Evolutionary conservation across 139 green algal species (phyloP), one percentile per base, ranked within the genome.

Genomic region (Spirogloea muscicola): DNA sequence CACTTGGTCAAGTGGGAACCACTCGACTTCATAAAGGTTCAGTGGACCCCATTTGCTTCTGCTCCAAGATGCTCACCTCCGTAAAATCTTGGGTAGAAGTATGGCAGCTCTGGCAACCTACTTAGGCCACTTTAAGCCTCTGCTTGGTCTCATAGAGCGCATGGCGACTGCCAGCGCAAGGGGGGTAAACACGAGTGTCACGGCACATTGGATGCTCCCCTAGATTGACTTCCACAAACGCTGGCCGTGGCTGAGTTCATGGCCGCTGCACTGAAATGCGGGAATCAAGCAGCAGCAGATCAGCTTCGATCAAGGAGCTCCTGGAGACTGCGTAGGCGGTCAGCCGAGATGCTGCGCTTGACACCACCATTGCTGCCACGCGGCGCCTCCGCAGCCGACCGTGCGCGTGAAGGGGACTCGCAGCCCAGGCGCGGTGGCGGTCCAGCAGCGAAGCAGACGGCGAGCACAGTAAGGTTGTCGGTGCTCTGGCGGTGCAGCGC

Each of bases 381-480:
- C 7, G 27, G 4, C 27, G 6, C 48, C 48, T 25, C 16, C 10
- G 10, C 13, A 52, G 43, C 16, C 43, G 10, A n/a, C 16, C 10
- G 16, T 52, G 13, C 43, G 43, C 43, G 10, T 52, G 13, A 52
- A n/a, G 13, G 10, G 43, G 16, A n/a, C 43, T 52, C 13, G 16
- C 43, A n/a, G 43, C 43, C 43, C 43, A 49, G 37, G 55, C 31
- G 42, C 44, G 83, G 83, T 0, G 82, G 82, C 10, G 60, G 68
- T 34, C 76, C 44, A 3, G 33, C 21, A 10, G 44, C 51, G 13
- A 88, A 84, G 48, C 84, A 88, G 6, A 88, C 69, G 16, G 41
- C 49, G 9, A 88, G 37, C 29, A 82, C 77, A 29, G 49, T 87
- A 18, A 88, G 59, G 57, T 88, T 88, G 63, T 88, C 84, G 3